Base-by-base conservation (phyloP, 2,329 filamentous ascomycete genomes). In the Madurella mycetomatis region DNA sequence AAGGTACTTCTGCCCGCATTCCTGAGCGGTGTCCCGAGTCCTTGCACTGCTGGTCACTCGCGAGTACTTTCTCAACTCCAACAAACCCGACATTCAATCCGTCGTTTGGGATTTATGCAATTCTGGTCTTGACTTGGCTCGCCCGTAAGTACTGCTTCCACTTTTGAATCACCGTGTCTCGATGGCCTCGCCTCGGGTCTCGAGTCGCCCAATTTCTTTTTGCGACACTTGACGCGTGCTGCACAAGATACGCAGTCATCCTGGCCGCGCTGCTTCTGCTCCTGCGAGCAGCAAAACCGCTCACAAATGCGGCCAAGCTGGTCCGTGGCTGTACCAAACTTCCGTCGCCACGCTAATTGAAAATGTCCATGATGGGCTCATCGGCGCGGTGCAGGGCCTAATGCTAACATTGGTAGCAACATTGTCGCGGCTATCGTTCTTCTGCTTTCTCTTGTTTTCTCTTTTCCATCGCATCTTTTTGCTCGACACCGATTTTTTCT, bases 1-100 rank as follows among this genome's bases (percentile, higher is more conserved):
- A 41, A 63, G 61, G 62, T 63, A 64, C 62, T 60, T 63, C 51
- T 55, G 57, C 55, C 51, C 49, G 48, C 58, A 57, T 51, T 57
- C 57, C 54, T 58, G 53, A 59, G 47, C 46, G 52, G 54, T 52
- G 51, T 59, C 55, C 58, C 56, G 54, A 54, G 59, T 58, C 52
- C 39, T 58, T 56, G 53, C 51, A 25, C 37, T 47, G 54, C 51
- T 55, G 56, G 60, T 65, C 63, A 63, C 60, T 59, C 52, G 16
- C 56, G 56, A 56, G 62, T 65, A 63, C 58, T 54, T 52, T 7
- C 53, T 52, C 58, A 52, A 53, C 53, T 46, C 37, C 49, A 49
- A 55, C 53, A 60, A 57, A 59, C 50, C 57, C 53, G 56, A 58
- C 42, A 53, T 51, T 25, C 39, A 48, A 52, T 54, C 53, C 54